A percentile compares a stretch with the other conserved stretches of the same genome.
Conservation (phyloP, 768 basidiomycete species). For the Cubamyces sp. region DNA sequence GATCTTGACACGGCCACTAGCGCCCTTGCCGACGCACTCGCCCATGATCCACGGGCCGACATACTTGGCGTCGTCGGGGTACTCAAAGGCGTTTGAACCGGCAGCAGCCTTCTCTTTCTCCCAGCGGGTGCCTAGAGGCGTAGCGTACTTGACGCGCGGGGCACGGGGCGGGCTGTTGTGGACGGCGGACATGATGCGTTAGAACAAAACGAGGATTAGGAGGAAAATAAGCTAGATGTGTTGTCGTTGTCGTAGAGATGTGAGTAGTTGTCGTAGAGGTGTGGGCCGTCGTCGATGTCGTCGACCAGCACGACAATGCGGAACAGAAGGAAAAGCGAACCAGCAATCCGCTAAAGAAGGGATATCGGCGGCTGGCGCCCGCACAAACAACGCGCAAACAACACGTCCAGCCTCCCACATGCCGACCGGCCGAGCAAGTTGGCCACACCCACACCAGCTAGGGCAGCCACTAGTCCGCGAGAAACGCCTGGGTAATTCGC, state of each 20-base stretch:
- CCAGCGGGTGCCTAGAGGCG: slow-evolving; percentile 82
- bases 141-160: slow-evolving; percentile 70
- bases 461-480: neutral
- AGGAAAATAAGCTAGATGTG: slow-evolving; percentile 11
- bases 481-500: neutral
- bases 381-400: slow-evolving; percentile 31
- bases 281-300: slow-evolving; percentile 8
- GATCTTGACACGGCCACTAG: slow-evolving; percentile 93
- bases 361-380: slow-evolving; percentile 17
- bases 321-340: slow-evolving; percentile 19
- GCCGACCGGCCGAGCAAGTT: neutral
- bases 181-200: slow-evolving; percentile 15
- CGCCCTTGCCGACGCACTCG: slow-evolving; percentile 92
- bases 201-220: slow-evolving; percentile 6
- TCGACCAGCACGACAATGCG: slow-evolving; percentile 24
- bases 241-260: slow-evolving; percentile 6
- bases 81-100: slow-evolving; percentile 72
- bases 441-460: neutral
- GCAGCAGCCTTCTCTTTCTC: slow-evolving; percentile 86
- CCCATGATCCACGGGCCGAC: slow-evolving; percentile 95
- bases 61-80: slow-evolving; percentile 80
- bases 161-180: slow-evolving; percentile 63
- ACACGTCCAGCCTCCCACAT: slow-evolving; percentile 20
- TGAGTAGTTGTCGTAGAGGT: slow-evolving; percentile 1
- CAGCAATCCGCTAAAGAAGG: neutral